phyloP scores from a whole-genome alignment of 306 rosid species.

The Psophocarpus tetragonolobus region DNA sequence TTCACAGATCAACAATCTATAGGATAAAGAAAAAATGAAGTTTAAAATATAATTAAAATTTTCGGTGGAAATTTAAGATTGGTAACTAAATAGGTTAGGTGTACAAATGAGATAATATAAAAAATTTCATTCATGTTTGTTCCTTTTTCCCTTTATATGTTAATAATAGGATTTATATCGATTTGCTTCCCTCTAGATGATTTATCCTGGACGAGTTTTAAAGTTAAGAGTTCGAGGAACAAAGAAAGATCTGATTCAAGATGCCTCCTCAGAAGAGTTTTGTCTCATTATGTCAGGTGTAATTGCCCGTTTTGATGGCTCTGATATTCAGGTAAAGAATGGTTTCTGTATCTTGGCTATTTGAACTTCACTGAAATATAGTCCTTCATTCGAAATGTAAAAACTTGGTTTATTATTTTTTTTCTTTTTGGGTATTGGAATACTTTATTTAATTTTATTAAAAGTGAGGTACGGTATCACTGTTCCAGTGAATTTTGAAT shows the following conservation, averaged over 20 bases:
- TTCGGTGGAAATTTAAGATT: neutral
- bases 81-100: neutral
- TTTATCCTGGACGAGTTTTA: conserved; percentile 71
- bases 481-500: conserved; percentile 21
- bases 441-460: conserved; percentile 9
- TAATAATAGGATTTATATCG: conserved; percentile 16
- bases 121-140: neutral
- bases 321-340: conserved; percentile 73
- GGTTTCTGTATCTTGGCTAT: neutral
- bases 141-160: neutral
- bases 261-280: conserved; percentile 83
- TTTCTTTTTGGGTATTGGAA: neutral
- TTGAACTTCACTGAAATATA: neutral
- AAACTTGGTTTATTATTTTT: neutral
- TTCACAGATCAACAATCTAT: neutral
- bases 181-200: conserved; percentile 49
- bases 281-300: conserved; percentile 79
- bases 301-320: conserved; percentile 83
- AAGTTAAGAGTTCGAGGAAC: conserved; percentile 89
- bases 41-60: neutral
- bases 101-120: neutral
- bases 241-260: conserved; percentile 80
- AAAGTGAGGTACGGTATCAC: neutral
- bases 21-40: neutral
- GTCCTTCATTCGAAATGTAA: conserved; percentile 23